These are phyloP conservation scores for Verticillium dahliae DNA, from an alignment of 2,329 filamentous ascomycete species.

Conservation along the genomic window DNA sequence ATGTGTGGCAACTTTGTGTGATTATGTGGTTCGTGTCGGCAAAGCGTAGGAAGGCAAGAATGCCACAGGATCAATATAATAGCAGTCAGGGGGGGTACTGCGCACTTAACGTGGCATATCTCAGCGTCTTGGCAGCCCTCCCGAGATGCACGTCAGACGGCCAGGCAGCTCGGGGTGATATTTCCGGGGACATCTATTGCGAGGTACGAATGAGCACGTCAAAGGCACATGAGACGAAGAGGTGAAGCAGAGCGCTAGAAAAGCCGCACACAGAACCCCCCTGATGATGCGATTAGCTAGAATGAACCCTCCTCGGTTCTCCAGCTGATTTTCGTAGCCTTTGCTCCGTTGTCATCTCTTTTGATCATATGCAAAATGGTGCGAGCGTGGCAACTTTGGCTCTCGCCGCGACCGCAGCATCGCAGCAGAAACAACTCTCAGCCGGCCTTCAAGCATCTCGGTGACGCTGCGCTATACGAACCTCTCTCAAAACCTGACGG, in stretches of 20 bases:
- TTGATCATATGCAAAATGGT: conserved; percentile 5
- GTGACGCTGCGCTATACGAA: conserved; percentile 7
- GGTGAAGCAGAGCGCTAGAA: not conserved
- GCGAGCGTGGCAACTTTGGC: conserved; percentile 12
- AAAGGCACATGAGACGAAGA: not conserved
- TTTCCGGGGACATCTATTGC: not conserved
- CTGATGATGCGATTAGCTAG: not conserved
- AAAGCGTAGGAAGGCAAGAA: not conserved
- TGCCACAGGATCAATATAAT: not conserved
- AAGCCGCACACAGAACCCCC: not conserved
- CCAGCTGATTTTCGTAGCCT: not conserved
- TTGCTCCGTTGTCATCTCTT: not conserved
- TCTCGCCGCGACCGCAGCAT: conserved; percentile 9
- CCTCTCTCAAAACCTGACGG: conserved; percentile 2
- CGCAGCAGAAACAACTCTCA: conserved; percentile 4
- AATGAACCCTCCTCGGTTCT: not conserved
- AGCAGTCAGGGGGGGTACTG: not conserved
- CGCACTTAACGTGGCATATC: not conserved
- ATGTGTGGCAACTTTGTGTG: not conserved
- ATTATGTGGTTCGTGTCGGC: not conserved
- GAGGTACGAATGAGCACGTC: not conserved
- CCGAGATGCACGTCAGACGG: not conserved
- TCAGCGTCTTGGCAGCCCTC: not conserved
- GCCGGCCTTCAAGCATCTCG: not conserved
- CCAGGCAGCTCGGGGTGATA: not conserved